These are phyloP conservation scores for Rhynchospora tenuis DNA, from an alignment of 176 grass and related monocot genomes.

Conservation along the genomic window DNA sequence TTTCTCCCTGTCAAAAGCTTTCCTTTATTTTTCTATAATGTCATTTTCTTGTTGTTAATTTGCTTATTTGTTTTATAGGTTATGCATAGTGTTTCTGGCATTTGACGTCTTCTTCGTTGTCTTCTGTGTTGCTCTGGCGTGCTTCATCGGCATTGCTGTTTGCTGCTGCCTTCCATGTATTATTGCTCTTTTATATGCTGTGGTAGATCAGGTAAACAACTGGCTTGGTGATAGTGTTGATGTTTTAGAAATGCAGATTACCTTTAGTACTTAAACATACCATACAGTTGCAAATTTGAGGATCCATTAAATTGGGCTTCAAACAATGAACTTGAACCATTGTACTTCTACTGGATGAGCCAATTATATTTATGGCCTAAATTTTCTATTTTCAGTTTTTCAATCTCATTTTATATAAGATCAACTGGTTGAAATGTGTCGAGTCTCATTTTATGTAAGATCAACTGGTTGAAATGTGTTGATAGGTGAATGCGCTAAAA, in stretches of 20 bases:
- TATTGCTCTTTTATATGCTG: conserved; percentile 82
- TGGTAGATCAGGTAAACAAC: conserved; percentile 67
- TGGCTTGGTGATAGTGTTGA: background rate
- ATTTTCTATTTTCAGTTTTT: background rate
- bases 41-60: background rate
- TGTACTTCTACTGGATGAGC: background rate
- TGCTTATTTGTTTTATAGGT: conserved; percentile 36
- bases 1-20: background rate
- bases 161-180: conserved; percentile 98
- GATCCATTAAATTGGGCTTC: background rate
- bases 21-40: background rate
- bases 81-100: conserved; percentile 84
- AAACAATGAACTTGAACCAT: background rate
- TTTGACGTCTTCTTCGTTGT: conserved; percentile 95
- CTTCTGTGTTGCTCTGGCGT: conserved; percentile 87
- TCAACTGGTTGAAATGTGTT: background rate
- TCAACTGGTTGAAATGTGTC: no score
- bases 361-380: background rate
- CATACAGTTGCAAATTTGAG: background rate
- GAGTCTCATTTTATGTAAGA: background rate
- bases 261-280: background rate
- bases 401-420: no score
- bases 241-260: background rate
- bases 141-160: conserved; percentile 85
- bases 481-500: background rate